Evolutionary conservation across 116 monocot genomes (phyloP).

Genomic region (Phalaenopsis hybrid): DNA sequence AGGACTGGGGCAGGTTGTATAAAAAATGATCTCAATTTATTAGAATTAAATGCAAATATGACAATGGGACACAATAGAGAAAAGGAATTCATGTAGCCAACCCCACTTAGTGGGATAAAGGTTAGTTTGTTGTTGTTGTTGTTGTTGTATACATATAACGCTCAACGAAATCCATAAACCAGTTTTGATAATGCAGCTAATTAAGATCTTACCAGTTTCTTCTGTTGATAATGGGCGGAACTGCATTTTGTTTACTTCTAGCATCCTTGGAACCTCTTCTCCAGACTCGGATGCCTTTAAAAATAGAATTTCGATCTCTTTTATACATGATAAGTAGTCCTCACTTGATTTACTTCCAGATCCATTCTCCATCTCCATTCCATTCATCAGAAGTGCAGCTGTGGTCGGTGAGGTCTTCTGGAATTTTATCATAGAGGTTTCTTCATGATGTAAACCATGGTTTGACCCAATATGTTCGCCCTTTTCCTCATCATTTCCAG

Average conservation of each 20-base stretch:
- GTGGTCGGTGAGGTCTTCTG: conserved; percentile 17
- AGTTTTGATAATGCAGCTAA: background rate
- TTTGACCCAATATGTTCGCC: conserved; percentile 13
- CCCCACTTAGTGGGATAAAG: too few species aligned
- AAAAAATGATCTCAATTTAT: too few species aligned
- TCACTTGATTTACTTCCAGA: conserved; percentile 22
- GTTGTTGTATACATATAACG: background rate
- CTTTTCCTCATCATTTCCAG: conserved; percentile 31
- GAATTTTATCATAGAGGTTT: conserved; percentile 26
- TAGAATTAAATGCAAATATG: too few species aligned
- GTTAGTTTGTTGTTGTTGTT: too few species aligned
- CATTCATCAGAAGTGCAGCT: conserved; percentile 29
- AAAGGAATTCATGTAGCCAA: too few species aligned
- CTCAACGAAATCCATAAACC: background rate
- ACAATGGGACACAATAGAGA: too few species aligned
- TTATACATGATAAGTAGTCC: conserved; percentile 52
- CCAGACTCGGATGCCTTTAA: conserved; percentile 75
- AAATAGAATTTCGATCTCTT: conserved; percentile 82
- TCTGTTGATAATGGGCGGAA: conserved; percentile 48
- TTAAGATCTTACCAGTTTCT: conserved; percentile 36
- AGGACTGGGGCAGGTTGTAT: too few species aligned
- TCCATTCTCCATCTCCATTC: conserved; percentile 23
- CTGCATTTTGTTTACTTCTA: conserved; percentile 70
- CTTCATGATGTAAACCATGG: conserved; percentile 29
- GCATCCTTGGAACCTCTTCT: conserved; percentile 84